phyloP scores from a whole-genome alignment of 768 basidiomycete genomes.

The Crucibulum laeve region DNA sequence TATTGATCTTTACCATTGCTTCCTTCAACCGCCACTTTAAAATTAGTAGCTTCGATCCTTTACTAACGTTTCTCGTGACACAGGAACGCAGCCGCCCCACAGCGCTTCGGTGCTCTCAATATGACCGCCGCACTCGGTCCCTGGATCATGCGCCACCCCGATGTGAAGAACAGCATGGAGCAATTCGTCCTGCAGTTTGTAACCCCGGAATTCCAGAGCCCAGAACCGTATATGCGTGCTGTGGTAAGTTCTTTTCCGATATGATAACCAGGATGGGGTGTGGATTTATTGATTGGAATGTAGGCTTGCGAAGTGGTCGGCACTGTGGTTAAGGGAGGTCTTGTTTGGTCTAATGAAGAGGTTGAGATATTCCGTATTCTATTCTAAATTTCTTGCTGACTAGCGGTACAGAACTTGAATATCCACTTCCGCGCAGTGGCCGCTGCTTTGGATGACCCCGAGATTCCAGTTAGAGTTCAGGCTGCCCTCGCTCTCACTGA shows the following conservation, averaged over 20 bases:
- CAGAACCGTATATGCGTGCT: constrained; percentile 71
- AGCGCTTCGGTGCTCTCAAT: constrained; percentile 82
- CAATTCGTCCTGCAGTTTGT: constrained; percentile 72
- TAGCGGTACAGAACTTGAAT: constrained; percentile 48
- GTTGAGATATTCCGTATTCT: constrained; percentile 26
- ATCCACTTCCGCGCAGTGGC: constrained; percentile 63
- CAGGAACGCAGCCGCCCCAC: constrained; percentile 44
- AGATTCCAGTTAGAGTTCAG: constrained; percentile 81
- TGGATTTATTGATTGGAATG: constrained; percentile 2
- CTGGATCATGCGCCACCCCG: constrained; percentile 82
- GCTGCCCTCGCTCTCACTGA: constrained; percentile 79
- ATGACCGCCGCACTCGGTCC: constrained; percentile 74
- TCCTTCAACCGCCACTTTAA: background rate
- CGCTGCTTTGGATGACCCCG: constrained; percentile 67
- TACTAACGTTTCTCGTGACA: constrained; percentile 50
- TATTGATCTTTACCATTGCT: background rate
- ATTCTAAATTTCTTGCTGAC: constrained; percentile 1
- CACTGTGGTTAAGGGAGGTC: constrained; percentile 64
- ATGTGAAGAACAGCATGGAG: constrained; percentile 74
- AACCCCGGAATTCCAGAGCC: constrained; percentile 61
- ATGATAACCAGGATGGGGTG: constrained; percentile 4
- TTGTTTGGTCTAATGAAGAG: constrained; percentile 63
- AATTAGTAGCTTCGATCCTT: background rate
- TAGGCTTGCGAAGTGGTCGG: constrained; percentile 82
- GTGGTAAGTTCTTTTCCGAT: constrained; percentile 49